Conservation (phyloP, 257 asterid species). For the Rauvolfia tetraphylla region DNA sequence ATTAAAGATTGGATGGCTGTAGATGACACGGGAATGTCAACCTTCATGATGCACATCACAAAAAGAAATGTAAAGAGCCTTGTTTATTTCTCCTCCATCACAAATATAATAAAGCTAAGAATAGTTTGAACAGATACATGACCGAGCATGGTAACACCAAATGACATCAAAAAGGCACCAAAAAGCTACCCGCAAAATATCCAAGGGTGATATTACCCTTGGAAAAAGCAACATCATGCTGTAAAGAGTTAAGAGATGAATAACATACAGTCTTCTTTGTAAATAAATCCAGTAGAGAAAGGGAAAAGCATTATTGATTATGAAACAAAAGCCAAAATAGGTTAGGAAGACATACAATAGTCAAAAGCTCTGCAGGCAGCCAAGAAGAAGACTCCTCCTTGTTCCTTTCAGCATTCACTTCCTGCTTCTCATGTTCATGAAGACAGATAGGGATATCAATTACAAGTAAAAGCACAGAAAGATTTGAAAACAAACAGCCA, state of each 20-base stretch:
- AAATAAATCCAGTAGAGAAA: not conserved
- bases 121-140: not conserved
- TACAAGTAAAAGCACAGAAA: slow-evolving; percentile 7
- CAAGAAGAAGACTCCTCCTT: slow-evolving; percentile 46
- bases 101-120: slow-evolving; percentile 1
- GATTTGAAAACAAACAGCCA: slow-evolving; percentile 3
- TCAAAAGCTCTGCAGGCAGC: slow-evolving; percentile 69
- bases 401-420: slow-evolving; percentile 29
- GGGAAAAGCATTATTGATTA: not conserved
- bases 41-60: slow-evolving; percentile 48
- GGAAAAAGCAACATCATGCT: not conserved
- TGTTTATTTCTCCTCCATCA: not conserved
- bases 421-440: slow-evolving; percentile 48
- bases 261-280: not conserved
- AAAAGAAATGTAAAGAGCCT: slow-evolving; percentile 13
- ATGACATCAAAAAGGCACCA: not conserved
- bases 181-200: not conserved
- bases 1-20: slow-evolving; percentile 78
- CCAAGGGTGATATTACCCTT: not conserved
- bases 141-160: not conserved
- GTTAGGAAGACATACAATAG: slow-evolving; percentile 41
- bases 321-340: not conserved
- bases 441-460: slow-evolving; percentile 20
- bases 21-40: slow-evolving; percentile 69
- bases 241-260: not conserved